phyloP scores from a whole-genome alignment of 768 basidiomycete species.

The Clavulina sp. region DNA sequence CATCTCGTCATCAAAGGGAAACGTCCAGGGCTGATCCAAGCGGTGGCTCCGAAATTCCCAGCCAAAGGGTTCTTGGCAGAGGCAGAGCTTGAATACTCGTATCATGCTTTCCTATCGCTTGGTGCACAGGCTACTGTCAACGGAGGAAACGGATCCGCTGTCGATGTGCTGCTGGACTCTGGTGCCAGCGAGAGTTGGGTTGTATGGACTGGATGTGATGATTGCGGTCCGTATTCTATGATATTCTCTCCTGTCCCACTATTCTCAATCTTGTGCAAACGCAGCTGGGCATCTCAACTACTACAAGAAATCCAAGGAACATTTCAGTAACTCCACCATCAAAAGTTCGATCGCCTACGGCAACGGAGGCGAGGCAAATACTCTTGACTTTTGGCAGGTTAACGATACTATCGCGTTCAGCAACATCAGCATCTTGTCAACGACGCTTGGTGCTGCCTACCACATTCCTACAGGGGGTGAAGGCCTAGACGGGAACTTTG shows the following conservation, averaged over 20 bases:
- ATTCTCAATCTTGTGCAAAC: not conserved
- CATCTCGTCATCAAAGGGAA: too few species aligned
- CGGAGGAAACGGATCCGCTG: not conserved
- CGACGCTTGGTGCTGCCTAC: not conserved
- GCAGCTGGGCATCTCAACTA: not conserved
- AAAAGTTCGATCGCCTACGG: not conserved
- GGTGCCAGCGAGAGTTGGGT: conserved; percentile 2
- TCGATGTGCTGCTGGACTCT: not conserved
- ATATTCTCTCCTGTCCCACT: not conserved
- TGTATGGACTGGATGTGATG: conserved; percentile 1
- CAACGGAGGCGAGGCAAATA: not conserved
- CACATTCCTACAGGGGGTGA: not conserved
- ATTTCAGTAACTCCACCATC: not conserved
- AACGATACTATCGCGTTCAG: conserved; percentile 6
- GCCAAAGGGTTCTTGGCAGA: not conserved
- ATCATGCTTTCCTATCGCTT: not conserved
- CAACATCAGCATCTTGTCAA: not conserved
- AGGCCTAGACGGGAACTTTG: conserved; percentile 3
- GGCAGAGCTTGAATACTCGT: not conserved
- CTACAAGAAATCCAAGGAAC: not conserved
- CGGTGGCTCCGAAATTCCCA: not conserved
- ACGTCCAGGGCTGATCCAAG: too few species aligned
- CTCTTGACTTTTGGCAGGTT: not conserved
- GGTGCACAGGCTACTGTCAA: not conserved
- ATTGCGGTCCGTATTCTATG: not conserved